Evolutionary conservation across 139 green algal species (phyloP), one percentile per base, ranked within the genome.

Genomic region (Tetratostichococcus sp.): DNA sequence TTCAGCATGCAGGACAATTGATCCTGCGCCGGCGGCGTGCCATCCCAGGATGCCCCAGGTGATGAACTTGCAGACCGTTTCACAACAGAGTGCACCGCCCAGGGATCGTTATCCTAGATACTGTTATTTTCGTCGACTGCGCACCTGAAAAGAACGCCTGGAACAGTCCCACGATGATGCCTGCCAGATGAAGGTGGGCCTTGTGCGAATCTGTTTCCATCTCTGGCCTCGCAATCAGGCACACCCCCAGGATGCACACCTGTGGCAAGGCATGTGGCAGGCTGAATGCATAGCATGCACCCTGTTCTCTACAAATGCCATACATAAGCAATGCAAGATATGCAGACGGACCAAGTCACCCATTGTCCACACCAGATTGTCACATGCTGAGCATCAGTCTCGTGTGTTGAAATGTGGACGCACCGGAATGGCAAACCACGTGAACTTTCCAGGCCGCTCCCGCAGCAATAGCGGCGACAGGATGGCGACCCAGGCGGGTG

Each of bases 401-500:
- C n/a, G n/a, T n/a, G n/a, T n/a, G n/a, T n/a, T n/a, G n/a, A n/a
- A n/a, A n/a, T n/a, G n/a, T n/a, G n/a, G 11, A 50, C 39, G 39
- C 39, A 50, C 39, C 39, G 39, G 39, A 11, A 50, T 50, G 11
- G 39, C 50, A 28, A 25, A 62, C 50, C 50, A 62, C 11, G 50
- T 62, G 50, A 62, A 62, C 50, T 62, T 62, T 8, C 50, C 50
- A 26, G 50, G 50, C 50, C 19, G 14, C 19, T 62, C 50, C 2
- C 50, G 50, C 50, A 62, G 50, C 50, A 62, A 17, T 17, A 62
- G 50, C 50, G 50, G 50, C 50, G 50, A 62, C 35, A 82, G 67
- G 8, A 76, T 25, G 0, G 79, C 77, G 3, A 78, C 83, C 62
- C 80, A 85, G 21, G 85, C 50, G 43, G 83, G 83, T 0, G 83